These are phyloP conservation scores for Capronia coronata DNA, from an alignment of 2,329 filamentous ascomycete species.

Conservation along the genomic window DNA sequence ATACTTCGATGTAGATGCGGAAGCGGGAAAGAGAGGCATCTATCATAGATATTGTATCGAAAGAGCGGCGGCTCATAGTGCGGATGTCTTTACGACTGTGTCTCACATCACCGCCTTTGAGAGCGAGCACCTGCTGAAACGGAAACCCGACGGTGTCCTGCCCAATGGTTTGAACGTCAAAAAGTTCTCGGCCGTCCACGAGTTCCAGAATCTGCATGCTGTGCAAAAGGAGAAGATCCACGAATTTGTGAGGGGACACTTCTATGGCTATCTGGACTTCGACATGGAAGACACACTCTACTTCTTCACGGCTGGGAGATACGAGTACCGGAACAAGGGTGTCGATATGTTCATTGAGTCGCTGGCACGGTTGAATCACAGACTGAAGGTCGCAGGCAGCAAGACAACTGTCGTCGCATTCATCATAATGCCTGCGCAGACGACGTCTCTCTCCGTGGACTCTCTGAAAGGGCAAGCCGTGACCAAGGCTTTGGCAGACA, in stretches of 20 bases:
- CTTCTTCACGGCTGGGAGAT: slow-evolving; percentile 93
- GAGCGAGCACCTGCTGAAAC: slow-evolving; percentile 92
- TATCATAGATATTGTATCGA: slow-evolving; percentile 99
- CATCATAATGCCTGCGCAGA: slow-evolving; percentile 97
- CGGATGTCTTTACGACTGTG: slow-evolving; percentile 96
- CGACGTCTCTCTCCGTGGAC: slow-evolving; percentile 88
- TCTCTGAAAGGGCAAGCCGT: slow-evolving; percentile 94
- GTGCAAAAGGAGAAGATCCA: slow-evolving; percentile 97
- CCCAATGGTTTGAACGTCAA: slow-evolving; percentile 97
- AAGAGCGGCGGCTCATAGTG: slow-evolving; percentile 80
- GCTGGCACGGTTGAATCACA: slow-evolving; percentile 86
- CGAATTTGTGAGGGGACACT: slow-evolving; percentile 95
- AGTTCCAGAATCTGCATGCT: slow-evolving; percentile 97
- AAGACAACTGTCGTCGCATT: slow-evolving; percentile 95
- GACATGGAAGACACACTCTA: slow-evolving; percentile 95
- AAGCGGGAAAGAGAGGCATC: slow-evolving; percentile 95
- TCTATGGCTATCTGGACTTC: slow-evolving; percentile 97
- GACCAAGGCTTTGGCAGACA: slow-evolving; percentile 91
- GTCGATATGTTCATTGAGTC: slow-evolving; percentile 99
- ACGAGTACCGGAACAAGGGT: slow-evolving; percentile 97
- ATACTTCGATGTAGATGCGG: slow-evolving; percentile 90
- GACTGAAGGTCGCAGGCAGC: slow-evolving; percentile 74
- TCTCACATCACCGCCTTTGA: slow-evolving; percentile 98
- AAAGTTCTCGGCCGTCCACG: slow-evolving; percentile 96
- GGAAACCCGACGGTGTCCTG: slow-evolving; percentile 92